A percentile compares a stretch with the other conserved stretches of the same genome.
phyloP scores from a whole-genome alignment of 2,329 filamentous ascomycete genomes.

The Hypoxylon sp. region DNA sequence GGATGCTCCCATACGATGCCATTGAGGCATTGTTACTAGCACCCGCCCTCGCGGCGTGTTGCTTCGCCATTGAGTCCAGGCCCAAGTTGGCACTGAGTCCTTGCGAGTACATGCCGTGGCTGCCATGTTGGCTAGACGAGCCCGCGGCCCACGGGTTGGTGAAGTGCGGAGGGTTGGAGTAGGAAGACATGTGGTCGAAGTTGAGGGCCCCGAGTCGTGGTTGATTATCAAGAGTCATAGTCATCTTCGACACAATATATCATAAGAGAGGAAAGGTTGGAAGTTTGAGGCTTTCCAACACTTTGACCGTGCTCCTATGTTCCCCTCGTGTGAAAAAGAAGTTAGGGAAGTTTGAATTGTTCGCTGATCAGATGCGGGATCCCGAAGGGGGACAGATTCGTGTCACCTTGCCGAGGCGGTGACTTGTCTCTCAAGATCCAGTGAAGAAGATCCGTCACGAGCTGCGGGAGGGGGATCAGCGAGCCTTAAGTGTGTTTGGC shows the following conservation, averaged over 20 bases:
- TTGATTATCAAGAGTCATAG: constrained; percentile 95
- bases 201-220: constrained; percentile 82
- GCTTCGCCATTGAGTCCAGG: constrained; percentile 70
- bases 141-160: constrained; percentile 88
- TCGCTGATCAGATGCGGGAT: constrained; percentile 69
- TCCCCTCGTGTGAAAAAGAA: constrained; percentile 35
- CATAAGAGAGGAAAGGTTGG: constrained; percentile 43
- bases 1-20: constrained; percentile 79
- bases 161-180: constrained; percentile 80
- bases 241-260: constrained; percentile 73
- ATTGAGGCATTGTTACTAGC: constrained; percentile 73
- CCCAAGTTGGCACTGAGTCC: constrained; percentile 71
- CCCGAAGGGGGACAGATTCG: constrained; percentile 63
- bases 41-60: constrained; percentile 70
- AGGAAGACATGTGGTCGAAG: constrained; percentile 84
- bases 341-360: constrained; percentile 50
- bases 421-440: constrained; percentile 55
- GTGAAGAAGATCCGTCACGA: constrained; percentile 58
- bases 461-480: constrained; percentile 67
- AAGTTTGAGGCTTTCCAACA: constrained; percentile 50
- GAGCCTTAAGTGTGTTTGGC: constrained; percentile 70
- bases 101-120: constrained; percentile 76
- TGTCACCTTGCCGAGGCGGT: constrained; percentile 55
- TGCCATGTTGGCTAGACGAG: constrained; percentile 66
- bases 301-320: constrained; percentile 37